These are phyloP conservation scores for Fulvia fulva DNA, from an alignment of 2,329 filamentous ascomycete genomes.

Conservation along the genomic window DNA sequence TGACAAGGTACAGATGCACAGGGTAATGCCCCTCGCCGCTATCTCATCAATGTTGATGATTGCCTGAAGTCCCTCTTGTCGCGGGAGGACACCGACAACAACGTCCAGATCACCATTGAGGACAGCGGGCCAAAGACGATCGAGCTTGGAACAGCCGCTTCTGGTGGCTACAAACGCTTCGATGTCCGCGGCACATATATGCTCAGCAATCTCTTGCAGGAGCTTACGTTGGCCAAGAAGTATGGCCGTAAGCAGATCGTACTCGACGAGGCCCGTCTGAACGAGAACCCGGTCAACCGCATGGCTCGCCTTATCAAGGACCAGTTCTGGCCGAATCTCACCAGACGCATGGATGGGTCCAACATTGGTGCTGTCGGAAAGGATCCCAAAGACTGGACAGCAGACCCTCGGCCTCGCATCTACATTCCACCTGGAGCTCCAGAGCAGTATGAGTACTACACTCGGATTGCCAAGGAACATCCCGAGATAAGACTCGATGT, in stretches of 20 bases:
- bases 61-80: conserved; percentile 75
- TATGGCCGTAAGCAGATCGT: conserved; percentile 86
- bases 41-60: conserved; percentile 79
- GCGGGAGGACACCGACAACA: conserved; percentile 88
- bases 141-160: conserved; percentile 77
- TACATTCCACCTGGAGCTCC: conserved; percentile 83
- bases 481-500: conserved; percentile 89
- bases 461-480: conserved; percentile 67
- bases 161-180: conserved; percentile 79
- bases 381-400: conserved; percentile 95
- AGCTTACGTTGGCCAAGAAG: conserved; percentile 87
- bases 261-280: conserved; percentile 83
- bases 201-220: conserved; percentile 93
- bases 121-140: conserved; percentile 91
- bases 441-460: conserved; percentile 88
- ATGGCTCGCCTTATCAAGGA: conserved; percentile 81
- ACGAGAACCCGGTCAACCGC: conserved; percentile 90
- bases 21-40: conserved; percentile 66
- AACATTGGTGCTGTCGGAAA: conserved; percentile 80
- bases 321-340: conserved; percentile 90
- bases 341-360: conserved; percentile 81
- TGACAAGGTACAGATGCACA: conserved; percentile 60
- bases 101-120: conserved; percentile 97
- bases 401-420: conserved; percentile 81
- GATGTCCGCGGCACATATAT: conserved; percentile 95